A percentile compares a stretch with the other conserved stretches of the same genome.
Evolutionary conservation across 768 basidiomycete genomes (phyloP).

Genomic region (Chalciporus piperatus): DNA sequence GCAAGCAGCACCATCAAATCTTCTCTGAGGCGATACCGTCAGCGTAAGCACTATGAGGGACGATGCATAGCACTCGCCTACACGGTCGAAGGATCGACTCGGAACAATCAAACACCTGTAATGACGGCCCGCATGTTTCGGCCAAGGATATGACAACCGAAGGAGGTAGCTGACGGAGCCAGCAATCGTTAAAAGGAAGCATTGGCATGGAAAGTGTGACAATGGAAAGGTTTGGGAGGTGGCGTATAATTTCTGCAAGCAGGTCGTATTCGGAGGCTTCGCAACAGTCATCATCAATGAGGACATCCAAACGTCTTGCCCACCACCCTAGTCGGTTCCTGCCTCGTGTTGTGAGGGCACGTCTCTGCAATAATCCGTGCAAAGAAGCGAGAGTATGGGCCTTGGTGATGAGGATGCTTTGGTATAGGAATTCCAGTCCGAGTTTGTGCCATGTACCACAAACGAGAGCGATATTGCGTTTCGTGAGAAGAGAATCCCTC

Average conservation of each 20-base stretch:
- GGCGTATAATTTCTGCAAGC: slow-evolving; percentile 23
- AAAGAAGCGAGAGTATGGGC: slow-evolving; percentile 16
- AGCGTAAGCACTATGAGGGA: neutral
- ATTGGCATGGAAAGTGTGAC: slow-evolving; percentile 28
- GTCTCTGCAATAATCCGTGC: slow-evolving; percentile 11
- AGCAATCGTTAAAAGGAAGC: slow-evolving; percentile 22
- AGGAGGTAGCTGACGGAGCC: slow-evolving; percentile 26
- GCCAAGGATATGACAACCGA: slow-evolving; percentile 18
- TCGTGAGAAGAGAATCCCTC: slow-evolving; percentile 23
- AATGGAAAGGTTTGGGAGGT: slow-evolving; percentile 24
- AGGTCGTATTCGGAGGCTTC: slow-evolving; percentile 22
- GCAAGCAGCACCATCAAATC: slow-evolving; percentile 28
- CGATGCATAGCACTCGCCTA: slow-evolving; percentile 17
- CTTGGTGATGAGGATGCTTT: slow-evolving; percentile 20
- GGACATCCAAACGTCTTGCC: slow-evolving; percentile 26
- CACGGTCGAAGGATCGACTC: slow-evolving; percentile 30
- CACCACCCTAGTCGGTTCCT: slow-evolving; percentile 21
- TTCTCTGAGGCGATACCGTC: slow-evolving; percentile 16
- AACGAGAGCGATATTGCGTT: slow-evolving; percentile 21
- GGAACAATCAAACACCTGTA: slow-evolving; percentile 29
- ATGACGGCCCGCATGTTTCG: slow-evolving; percentile 26
- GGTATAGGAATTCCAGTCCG: slow-evolving; percentile 22
- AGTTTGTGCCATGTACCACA: slow-evolving; percentile 24
- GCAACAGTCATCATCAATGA: slow-evolving; percentile 26
- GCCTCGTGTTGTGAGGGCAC: slow-evolving; percentile 1